Conservation (phyloP, 495 filamentous ascomycete species). For the Saxophila tyrrhenica region DNA sequence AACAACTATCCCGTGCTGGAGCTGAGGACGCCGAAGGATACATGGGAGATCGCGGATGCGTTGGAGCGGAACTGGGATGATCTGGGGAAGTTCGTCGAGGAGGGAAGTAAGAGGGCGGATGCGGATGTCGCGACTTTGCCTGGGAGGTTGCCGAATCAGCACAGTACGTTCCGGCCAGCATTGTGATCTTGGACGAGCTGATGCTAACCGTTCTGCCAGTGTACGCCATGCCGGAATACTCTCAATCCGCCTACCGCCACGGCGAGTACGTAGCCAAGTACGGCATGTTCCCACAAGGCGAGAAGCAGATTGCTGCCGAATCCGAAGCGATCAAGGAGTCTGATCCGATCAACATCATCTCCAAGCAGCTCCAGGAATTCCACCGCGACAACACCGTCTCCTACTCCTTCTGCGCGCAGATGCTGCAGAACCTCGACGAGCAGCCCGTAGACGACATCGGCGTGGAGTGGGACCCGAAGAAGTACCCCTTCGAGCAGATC, state of each 20-base stretch:
- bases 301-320: conserved; percentile 33
- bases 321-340: conserved; percentile 33
- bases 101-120: conserved; percentile 33
- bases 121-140: conserved; percentile 25
- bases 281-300: conserved; percentile 32
- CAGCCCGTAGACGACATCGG: conserved; percentile 41
- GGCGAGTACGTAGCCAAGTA: conserved; percentile 41
- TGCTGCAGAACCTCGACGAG: conserved; percentile 37
- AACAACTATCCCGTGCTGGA: conserved; percentile 40
- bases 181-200: conserved; percentile 24
- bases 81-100: conserved; percentile 31
- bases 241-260: conserved; percentile 39
- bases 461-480: conserved; percentile 37
- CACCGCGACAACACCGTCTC: conserved; percentile 35
- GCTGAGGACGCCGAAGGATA: conserved; percentile 36
- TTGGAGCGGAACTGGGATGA: conserved; percentile 34
- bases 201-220: conserved; percentile 27
- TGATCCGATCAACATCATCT: conserved; percentile 33
- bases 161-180: conserved; percentile 1
- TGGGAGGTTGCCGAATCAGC: conserved; percentile 14
- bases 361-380: conserved; percentile 33
- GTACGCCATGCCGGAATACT: conserved; percentile 36
- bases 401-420: conserved; percentile 37
- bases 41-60: conserved; percentile 36
- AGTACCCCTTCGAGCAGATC: conserved; percentile 40